Evolutionary conservation across 495 filamentous ascomycete genomes (phyloP).

Genomic region (Trichoderma asperelloides): DNA sequence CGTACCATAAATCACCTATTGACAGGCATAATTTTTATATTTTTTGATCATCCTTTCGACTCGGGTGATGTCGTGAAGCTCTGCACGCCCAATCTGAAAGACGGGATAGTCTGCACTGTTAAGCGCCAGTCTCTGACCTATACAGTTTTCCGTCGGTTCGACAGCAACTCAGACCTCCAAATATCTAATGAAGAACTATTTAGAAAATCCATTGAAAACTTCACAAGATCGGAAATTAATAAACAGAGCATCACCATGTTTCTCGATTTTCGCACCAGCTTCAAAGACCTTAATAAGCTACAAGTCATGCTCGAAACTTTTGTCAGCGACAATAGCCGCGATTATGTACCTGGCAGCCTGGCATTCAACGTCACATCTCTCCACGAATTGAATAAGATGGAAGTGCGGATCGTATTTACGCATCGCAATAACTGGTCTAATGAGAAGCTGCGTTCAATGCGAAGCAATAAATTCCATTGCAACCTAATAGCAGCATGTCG

Average conservation of each 20-base stretch:
- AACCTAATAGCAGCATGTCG: constrained; percentile 62
- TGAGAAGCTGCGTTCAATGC: constrained; percentile 57
- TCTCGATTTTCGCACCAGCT: constrained; percentile 58
- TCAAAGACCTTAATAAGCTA: constrained; percentile 61
- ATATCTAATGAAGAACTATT: constrained; percentile 70
- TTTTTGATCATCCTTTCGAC: constrained; percentile 65
- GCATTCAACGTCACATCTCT: constrained; percentile 58
- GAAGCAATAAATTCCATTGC: constrained; percentile 75
- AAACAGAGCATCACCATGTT: constrained; percentile 57
- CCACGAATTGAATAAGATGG: constrained; percentile 62
- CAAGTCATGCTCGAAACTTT: constrained; percentile 59
- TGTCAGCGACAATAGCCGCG: constrained; percentile 53
- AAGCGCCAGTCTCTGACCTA: constrained; percentile 73
- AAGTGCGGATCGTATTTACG: constrained; percentile 55
- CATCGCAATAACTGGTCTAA: constrained; percentile 62
- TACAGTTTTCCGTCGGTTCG: constrained; percentile 62
- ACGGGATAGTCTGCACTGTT: constrained; percentile 49
- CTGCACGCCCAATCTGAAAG: constrained; percentile 21
- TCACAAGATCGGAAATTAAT: constrained; percentile 65
- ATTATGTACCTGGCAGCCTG: constrained; percentile 59
- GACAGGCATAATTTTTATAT: constrained; percentile 73
- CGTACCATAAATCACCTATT: constrained; percentile 69
- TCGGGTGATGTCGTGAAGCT: constrained; percentile 74
- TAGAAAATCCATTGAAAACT: constrained; percentile 67
- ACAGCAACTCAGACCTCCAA: constrained; percentile 58